Evolutionary conservation across 169 alveolate genomes (phyloP), one percentile per base, ranked within the genome.

Genomic region (Perkinsus chesapeaki): DNA sequence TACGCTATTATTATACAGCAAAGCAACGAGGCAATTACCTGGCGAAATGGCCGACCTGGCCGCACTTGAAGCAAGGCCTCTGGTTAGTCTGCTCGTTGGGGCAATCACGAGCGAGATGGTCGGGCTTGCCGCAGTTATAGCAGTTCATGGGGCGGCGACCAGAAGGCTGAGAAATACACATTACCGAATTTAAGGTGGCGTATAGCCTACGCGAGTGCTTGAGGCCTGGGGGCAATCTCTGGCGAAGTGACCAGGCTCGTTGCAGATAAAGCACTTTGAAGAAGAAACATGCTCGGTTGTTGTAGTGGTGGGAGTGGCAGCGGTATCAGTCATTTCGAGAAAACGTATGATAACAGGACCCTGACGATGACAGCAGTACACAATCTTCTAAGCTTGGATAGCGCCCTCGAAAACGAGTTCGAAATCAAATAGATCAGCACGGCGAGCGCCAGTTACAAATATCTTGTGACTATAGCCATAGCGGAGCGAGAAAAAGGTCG

Each of bases 41-140:
- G 23, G 82, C 82, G 31, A 60, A 60, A 60, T 60, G 82, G 27
- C 82, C 82, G 31, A 60, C 82, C 31, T 60, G 12, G 23, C 82
- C 82, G 82, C 82, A 60, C 82, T 60, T 60, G 31, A 60, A 60
- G 82, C 82, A 60, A 16, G 82, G 82, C 82, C 82, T 60, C 31
- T 60, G 82, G 82, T 60, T 60, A 34, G 82, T 60, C 82, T 60
- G 82, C 82, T 60, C 82, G 12, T 92, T 73, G 27, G 92, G 94
- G 93, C 95, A 94, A 37, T 92, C 94, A 39, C 94, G 39, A 27
- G 95, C 95, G 20, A 94, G 93, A 92, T 94, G 95, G 20, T 94
- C 95, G 39, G 39, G 48, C 38, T 93, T 73, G 39, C 94, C 94
- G 48, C 95, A 94, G 47, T 94, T 93, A 36, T 94, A 94, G 91